phyloP scores from a whole-genome alignment of 768 basidiomycete genomes.

The Termitomyces eurrhizus region DNA sequence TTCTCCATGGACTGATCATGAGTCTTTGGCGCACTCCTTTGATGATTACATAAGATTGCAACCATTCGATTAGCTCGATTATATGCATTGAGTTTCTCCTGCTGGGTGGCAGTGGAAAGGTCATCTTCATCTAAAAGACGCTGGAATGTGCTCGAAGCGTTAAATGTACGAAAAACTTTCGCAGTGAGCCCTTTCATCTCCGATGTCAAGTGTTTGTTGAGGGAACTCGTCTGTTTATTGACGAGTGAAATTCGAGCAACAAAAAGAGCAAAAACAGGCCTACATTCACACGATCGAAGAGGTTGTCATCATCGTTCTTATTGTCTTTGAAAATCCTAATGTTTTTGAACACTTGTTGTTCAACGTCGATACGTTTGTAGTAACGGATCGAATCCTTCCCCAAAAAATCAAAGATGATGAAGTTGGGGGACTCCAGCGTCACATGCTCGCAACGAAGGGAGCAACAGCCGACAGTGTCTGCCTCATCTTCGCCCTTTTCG shows the following conservation, averaged over 20 bases:
- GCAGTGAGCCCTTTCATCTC: conserved; percentile 99
- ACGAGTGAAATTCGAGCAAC: conserved; percentile 8
- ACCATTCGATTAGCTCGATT: conserved; percentile 97
- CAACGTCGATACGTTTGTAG: conserved; percentile 87
- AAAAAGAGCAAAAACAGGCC: conserved; percentile 26
- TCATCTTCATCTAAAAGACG: conserved; percentile 73
- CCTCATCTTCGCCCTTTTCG: conserved; percentile 99
- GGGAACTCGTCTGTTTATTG: conserved; percentile 56
- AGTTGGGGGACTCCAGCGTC: conserved; percentile 83
- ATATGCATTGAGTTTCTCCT: conserved; percentile 96
- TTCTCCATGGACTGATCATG: conserved; percentile 94
- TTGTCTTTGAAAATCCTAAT: conserved; percentile 95
- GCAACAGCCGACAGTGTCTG: conserved; percentile 98
- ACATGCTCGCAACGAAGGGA: conserved; percentile 96
- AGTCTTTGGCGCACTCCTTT: conserved; percentile 87
- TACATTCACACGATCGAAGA: conserved; percentile 96
- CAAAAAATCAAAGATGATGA: conserved; percentile 92
- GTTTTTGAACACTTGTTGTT: conserved; percentile 95
- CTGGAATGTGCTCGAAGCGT: conserved; percentile 96
- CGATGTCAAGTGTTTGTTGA: conserved; percentile 89
- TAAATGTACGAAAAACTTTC: conserved; percentile 99
- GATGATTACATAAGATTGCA: conserved; percentile 99
- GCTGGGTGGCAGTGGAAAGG: conserved; percentile 63
- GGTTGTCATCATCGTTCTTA: conserved; percentile 80
- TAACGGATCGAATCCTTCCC: conserved; percentile 99